A percentile compares a stretch with the other conserved stretches of the same genome.
Conservation (phyloP, 2,329 filamentous ascomycete genomes). For the Sporothrix dimorphospora region DNA sequence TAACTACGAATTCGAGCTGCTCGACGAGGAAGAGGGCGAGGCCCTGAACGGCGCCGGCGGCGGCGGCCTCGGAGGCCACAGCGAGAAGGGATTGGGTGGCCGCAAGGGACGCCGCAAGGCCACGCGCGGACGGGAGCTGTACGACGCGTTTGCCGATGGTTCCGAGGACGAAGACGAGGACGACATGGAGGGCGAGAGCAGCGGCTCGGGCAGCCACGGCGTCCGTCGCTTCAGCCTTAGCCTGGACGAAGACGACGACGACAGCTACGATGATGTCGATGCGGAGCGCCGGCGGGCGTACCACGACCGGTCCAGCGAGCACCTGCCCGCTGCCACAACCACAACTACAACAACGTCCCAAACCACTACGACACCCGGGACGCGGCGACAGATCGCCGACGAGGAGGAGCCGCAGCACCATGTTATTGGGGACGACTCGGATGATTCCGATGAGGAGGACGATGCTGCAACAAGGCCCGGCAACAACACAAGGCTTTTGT, state of each 20-base stretch:
- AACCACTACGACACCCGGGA: conserved; percentile 38
- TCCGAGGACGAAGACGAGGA: conserved; percentile 71
- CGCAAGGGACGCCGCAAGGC: conserved; percentile 49
- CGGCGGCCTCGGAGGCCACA: conserved; percentile 15
- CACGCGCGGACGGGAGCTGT: conserved; percentile 81
- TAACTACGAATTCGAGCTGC: conserved; percentile 91
- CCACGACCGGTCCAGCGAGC: conserved; percentile 37
- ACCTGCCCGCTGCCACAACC: conserved; percentile 21
- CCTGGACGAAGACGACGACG: conserved; percentile 67
- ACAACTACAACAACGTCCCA: conserved; percentile 34
- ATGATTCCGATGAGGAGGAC: conserved; percentile 39
- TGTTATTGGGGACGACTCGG: conserved; percentile 54
- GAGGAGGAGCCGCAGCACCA: conserved; percentile 51
- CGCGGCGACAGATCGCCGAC: conserved; percentile 35
- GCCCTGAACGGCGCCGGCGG: conserved; percentile 49
- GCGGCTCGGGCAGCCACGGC: neutral
- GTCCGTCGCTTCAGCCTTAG: conserved; percentile 26
- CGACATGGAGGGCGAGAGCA: conserved; percentile 44
- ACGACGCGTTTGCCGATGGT: conserved; percentile 95
- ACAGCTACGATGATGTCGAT: conserved; percentile 46
- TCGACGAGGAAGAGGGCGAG: conserved; percentile 78
- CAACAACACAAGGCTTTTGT: conserved; percentile 28
- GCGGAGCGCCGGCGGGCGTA: conserved; percentile 31
- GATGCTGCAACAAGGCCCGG: conserved; percentile 5
- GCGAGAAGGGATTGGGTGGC: conserved; percentile 44